Conservation (phyloP, 2,329 filamentous ascomycete genomes). For the Rosellinia necatrix region DNA sequence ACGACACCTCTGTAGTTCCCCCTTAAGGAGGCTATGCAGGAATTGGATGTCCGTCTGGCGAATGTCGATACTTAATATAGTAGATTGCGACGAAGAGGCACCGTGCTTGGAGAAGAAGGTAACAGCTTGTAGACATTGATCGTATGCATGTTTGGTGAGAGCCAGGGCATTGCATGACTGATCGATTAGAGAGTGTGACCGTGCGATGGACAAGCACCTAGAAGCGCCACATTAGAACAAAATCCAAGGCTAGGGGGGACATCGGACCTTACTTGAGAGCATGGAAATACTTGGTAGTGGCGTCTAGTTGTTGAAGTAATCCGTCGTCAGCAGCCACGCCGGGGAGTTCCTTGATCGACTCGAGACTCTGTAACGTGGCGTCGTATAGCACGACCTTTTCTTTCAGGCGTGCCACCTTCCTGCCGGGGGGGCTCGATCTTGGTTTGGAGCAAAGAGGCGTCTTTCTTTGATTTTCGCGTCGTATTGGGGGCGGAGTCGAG, state of each 20-base stretch:
- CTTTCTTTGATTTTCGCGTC: slow-evolving; percentile 59
- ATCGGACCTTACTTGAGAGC: slow-evolving; percentile 72
- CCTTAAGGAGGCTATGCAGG: slow-evolving; percentile 66
- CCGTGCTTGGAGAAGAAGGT: slow-evolving; percentile 49
- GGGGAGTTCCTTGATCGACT: slow-evolving; percentile 85
- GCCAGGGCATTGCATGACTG: slow-evolving; percentile 82
- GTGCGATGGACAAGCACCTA: slow-evolving; percentile 81
- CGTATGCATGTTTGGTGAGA: slow-evolving; percentile 73
- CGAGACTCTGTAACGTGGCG: slow-evolving; percentile 85
- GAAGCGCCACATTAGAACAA: slow-evolving; percentile 27
- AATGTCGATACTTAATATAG: slow-evolving; percentile 72
- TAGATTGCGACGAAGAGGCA: slow-evolving; percentile 42
- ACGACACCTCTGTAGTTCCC: slow-evolving; percentile 78
- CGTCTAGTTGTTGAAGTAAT: slow-evolving; percentile 78
- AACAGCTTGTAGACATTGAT: slow-evolving; percentile 60
- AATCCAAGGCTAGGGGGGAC: background rate
- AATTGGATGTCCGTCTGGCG: slow-evolving; percentile 60
- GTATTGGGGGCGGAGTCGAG: slow-evolving; percentile 53
- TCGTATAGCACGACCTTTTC: slow-evolving; percentile 91
- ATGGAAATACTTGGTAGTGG: slow-evolving; percentile 81
- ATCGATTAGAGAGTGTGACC: slow-evolving; percentile 77
- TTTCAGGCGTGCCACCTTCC: slow-evolving; percentile 78
- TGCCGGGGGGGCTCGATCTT: slow-evolving; percentile 66
- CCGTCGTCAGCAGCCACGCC: slow-evolving; percentile 83
- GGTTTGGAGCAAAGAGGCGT: slow-evolving; percentile 49